Evolutionary conservation across 257 asterid genomes (phyloP).

Genomic region (Scutellaria baicalensis): DNA sequence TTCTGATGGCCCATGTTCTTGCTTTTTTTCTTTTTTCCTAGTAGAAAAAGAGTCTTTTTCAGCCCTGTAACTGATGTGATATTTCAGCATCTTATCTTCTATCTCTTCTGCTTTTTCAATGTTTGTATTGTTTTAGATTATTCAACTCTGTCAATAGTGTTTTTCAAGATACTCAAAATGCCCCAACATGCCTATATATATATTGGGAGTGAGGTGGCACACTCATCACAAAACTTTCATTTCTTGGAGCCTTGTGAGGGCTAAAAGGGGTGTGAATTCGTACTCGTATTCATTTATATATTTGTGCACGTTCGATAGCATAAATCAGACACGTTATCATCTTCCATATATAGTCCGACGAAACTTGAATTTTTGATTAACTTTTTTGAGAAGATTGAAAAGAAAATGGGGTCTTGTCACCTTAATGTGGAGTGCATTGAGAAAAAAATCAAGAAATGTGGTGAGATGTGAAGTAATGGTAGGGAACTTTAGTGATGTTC

Average conservation of each 20-base stretch:
- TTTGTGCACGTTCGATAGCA: no score
- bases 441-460: neutral
- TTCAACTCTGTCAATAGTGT: neutral
- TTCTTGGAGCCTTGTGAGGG: neutral
- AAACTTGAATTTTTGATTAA: no score
- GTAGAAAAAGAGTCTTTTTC: neutral
- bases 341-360: no score
- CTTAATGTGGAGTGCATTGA: neutral
- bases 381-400: neutral
- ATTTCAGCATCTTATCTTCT: constrained; percentile 20
- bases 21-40: neutral
- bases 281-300: no score
- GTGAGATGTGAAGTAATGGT: neutral
- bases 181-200: neutral
- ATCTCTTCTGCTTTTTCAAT: neutral
- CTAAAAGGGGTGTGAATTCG: no score
- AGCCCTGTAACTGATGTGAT: constrained; percentile 17
- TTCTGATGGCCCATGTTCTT: neutral
- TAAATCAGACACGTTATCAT: no score
- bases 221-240: neutral
- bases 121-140: neutral
- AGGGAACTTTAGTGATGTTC: neutral
- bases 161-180: constrained; percentile 4
- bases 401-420: neutral
- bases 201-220: neutral